These are phyloP conservation scores for Aspergillus sclerotiicarbonarius DNA, from an alignment of 495 filamentous ascomycete species.

Conservation along the genomic window DNA sequence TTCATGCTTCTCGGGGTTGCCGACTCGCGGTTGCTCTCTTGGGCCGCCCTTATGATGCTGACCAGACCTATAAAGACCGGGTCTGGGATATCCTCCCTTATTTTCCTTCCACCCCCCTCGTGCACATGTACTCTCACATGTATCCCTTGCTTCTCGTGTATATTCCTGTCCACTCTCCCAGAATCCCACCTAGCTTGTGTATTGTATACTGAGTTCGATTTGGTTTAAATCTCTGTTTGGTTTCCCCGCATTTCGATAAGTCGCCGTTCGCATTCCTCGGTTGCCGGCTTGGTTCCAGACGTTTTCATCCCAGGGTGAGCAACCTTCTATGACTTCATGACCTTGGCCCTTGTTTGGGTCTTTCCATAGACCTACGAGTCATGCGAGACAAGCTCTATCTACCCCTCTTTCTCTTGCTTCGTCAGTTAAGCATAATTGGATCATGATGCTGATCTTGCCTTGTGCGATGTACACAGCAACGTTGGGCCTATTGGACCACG, in stretches of 20 bases:
- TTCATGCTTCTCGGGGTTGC: slow-evolving; percentile 2
- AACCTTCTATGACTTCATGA: not conserved
- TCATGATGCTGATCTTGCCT: not conserved
- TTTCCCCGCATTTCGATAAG: slow-evolving; percentile 1
- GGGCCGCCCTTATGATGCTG: slow-evolving; percentile 1
- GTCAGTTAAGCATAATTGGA: not conserved
- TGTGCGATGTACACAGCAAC: not conserved
- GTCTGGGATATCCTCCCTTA: not conserved
- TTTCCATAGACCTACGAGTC: not conserved
- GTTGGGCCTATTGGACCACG: not conserved
- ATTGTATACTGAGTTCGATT: not conserved
- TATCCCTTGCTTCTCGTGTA: not conserved
- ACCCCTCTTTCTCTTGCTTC: not conserved
- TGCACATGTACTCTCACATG: not conserved
- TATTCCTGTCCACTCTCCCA: not conserved
- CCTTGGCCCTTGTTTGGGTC: not conserved
- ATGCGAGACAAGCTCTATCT: not conserved
- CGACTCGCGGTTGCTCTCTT: not conserved
- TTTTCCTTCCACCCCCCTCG: not conserved
- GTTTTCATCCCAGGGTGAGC: not conserved
- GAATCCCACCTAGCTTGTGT: not conserved
- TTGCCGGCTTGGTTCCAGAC: not conserved
- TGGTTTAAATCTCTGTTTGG: not conserved
- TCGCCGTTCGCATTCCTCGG: not conserved
- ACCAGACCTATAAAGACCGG: slow-evolving; percentile 1